Percentiles rank a stretch among this genome's conserved stretches.
phyloP scores from a whole-genome alignment of 495 filamentous ascomycete genomes.

The Astrocystis sublimbata region DNA sequence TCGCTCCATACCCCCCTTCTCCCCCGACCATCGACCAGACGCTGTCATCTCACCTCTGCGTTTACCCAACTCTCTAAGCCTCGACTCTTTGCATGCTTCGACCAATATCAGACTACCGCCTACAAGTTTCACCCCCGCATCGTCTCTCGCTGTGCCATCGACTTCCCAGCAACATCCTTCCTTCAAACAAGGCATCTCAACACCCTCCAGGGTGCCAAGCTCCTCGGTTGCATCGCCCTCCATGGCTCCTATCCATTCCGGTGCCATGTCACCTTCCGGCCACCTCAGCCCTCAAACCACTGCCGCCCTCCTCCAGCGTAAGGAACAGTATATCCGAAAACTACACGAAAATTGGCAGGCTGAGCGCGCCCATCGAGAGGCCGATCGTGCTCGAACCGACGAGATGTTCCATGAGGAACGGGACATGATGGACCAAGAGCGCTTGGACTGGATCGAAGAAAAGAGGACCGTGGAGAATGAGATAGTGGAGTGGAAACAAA shows the following conservation, averaged over 20 bases:
- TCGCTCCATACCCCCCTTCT: conserved; percentile 21
- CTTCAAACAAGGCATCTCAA: conserved; percentile 20
- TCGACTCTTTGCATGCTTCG: conserved; percentile 37
- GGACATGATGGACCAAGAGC: conserved; percentile 46
- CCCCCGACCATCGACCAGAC: conserved; percentile 34
- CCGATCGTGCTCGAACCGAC: conserved; percentile 45
- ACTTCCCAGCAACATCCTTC: conserved; percentile 30
- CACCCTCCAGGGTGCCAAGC: conserved; percentile 19
- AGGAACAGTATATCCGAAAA: conserved; percentile 41
- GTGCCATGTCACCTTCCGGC: conserved; percentile 23
- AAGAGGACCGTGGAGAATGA: conserved; percentile 34
- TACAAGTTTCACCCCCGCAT: conserved; percentile 33
- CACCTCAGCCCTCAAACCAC: conserved; percentile 27
- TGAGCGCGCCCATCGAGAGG: conserved; percentile 48
- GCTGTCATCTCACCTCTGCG: conserved; percentile 45
- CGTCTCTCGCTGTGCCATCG: conserved; percentile 16
- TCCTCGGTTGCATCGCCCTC: conserved; percentile 26
- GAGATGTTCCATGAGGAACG: conserved; percentile 50
- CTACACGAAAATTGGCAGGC: conserved; percentile 47
- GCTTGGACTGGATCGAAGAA: conserved; percentile 42
- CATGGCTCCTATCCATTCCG: conserved; percentile 22
- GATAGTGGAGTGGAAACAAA: conserved; percentile 27
- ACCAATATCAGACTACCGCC: conserved; percentile 19
- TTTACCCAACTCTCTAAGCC: conserved; percentile 35
- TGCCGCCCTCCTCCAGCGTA: conserved; percentile 37